Evolutionary conservation across 305 asterid genomes (phyloP).

Genomic region (Solanum hybrid): DNA sequence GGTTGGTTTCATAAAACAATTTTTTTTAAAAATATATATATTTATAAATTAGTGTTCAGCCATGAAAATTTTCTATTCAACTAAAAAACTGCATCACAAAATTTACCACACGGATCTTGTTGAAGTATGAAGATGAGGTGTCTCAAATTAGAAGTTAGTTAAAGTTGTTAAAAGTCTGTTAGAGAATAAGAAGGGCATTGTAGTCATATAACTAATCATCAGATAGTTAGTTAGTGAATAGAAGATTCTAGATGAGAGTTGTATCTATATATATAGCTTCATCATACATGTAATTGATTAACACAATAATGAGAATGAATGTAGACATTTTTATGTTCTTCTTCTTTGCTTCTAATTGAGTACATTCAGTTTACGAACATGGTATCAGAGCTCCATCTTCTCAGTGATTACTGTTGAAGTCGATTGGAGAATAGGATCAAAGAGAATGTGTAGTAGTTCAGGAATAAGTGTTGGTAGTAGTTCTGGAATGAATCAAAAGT

Average conservation of each 20-base stretch:
- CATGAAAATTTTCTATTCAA: neutral
- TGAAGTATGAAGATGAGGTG: neutral
- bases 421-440: neutral
- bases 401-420: neutral
- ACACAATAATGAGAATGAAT: neutral
- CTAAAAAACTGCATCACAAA: neutral
- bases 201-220: neutral
- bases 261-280: too few species aligned
- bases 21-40: too few species aligned
- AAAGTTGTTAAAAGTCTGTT: neutral
- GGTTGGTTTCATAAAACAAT: neutral
- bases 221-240: neutral
- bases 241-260: neutral
- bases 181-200: neutral
- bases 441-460: neutral
- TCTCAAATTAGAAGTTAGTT: neutral
- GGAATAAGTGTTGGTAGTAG: neutral
- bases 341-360: neutral
- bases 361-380: neutral
- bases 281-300: neutral
- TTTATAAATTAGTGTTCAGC: neutral
- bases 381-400: neutral
- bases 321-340: neutral
- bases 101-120: neutral
- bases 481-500: neutral